Conservation (phyloP, 164 flowering plant genomes). For the Umbilicus rupestris region DNA sequence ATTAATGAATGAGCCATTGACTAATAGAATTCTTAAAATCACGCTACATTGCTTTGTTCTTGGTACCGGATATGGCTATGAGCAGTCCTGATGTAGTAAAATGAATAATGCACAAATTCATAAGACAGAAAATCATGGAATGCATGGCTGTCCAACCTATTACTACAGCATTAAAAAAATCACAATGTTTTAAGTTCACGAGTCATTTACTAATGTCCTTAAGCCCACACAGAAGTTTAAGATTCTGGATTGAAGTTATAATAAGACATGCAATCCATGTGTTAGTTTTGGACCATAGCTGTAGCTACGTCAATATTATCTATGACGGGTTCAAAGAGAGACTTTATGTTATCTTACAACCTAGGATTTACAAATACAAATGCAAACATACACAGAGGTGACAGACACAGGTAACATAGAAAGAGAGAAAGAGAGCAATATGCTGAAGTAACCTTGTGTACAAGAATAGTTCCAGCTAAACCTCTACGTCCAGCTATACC, state of each 20-base stretch:
- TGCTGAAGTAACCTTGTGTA: slow-evolving; percentile 58
- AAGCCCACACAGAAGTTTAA: not conserved
- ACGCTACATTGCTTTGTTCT: not conserved
- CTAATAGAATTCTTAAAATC: not conserved
- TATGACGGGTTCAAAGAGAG: not conserved
- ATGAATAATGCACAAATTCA: no score
- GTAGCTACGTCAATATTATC: not conserved
- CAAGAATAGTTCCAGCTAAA: slow-evolving; percentile 89
- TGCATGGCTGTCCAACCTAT: not conserved
- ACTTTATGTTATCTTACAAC: not conserved
- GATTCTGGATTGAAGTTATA: not conserved
- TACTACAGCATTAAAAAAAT: not conserved
- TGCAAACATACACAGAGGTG: not conserved
- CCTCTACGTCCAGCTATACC: slow-evolving; percentile 96
- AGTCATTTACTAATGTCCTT: not conserved
- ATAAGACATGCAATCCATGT: not conserved
- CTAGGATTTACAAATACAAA: not conserved
- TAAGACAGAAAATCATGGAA: not conserved
- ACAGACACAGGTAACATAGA: not conserved
- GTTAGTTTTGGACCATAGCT: not conserved
- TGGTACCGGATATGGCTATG: not conserved
- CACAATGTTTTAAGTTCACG: not conserved
- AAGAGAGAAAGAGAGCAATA: not conserved
- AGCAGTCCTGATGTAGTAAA: no score
- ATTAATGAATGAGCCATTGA: not conserved